A percentile compares a stretch with the other conserved stretches of the same genome.
These are phyloP conservation scores for Aspergillus nidulans DNA, from an alignment of 495 filamentous ascomycete genomes.

Conservation along the genomic window DNA sequence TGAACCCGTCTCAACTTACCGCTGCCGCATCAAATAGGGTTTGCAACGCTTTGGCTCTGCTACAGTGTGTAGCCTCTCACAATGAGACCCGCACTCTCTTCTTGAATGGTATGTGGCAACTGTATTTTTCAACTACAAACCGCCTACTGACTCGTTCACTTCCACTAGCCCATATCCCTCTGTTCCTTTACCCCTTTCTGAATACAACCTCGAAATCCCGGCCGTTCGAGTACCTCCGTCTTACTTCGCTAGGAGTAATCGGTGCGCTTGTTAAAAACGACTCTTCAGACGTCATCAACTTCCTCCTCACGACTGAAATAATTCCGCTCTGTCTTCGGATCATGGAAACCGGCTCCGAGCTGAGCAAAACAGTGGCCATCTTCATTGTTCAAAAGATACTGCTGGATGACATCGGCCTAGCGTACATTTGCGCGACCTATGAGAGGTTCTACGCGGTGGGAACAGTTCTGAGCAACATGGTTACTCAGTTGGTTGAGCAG, in stretches of 20 bases:
- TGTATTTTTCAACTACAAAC: too few species aligned
- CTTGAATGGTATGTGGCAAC: slow-evolving; percentile 64
- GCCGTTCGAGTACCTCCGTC: slow-evolving; percentile 95
- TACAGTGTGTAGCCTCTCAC: slow-evolving; percentile 97
- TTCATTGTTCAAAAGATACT: slow-evolving; percentile 99
- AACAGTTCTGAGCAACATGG: slow-evolving; percentile 98
- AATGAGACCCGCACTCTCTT: slow-evolving; percentile 93
- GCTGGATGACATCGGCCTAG: slow-evolving; percentile 93
- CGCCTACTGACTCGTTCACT: slow-evolving; percentile 6
- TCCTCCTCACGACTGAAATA: slow-evolving; percentile 97
- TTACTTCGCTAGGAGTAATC: slow-evolving; percentile 97
- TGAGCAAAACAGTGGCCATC: slow-evolving; percentile 98
- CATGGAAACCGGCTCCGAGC: slow-evolving; percentile 98
- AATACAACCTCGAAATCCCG: slow-evolving; percentile 98
- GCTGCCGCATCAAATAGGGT: slow-evolving; percentile 95
- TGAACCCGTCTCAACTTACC: slow-evolving; percentile 95
- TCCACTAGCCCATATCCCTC: slow-evolving; percentile 83
- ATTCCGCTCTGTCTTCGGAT: slow-evolving; percentile 97
- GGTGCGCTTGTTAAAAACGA: slow-evolving; percentile 98
- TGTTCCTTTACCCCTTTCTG: slow-evolving; percentile 97
- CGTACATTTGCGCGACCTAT: slow-evolving; percentile 98
- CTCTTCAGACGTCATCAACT: slow-evolving; percentile 97
- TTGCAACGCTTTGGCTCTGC: slow-evolving; percentile 92
- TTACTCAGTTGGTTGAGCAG: slow-evolving; percentile 92
- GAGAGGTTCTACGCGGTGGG: slow-evolving; percentile 99